Base-by-base conservation (phyloP, 768 basidiomycete genomes). In the Crassisporium funariophilum region DNA sequence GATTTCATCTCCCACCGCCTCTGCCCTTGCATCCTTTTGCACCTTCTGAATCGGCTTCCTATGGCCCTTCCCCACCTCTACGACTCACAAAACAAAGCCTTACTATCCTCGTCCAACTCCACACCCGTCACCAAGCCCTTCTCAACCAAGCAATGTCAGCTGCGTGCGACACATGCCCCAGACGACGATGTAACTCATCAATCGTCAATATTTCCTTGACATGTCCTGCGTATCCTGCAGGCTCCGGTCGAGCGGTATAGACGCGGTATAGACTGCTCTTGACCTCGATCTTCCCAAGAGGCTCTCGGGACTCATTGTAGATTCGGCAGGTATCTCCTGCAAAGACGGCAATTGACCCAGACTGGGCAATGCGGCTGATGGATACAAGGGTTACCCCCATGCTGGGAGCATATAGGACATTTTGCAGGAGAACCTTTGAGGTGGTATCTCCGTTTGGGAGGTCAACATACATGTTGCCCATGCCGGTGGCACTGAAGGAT, bases 1-100 rank as follows among this genome's bases (percentile, higher is more conserved):
- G 15, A 52, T 23, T 34, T 52, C 51, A 13, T 20, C 42, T 6
- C 51, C 46, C 20, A 52, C 12, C 6, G 20, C 42, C 25, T 2
- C 22, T 19, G 42, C 51, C 27, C 27, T 29, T 29, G 7, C 27
- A 29, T 13, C 27, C 7, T 13, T 29, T 29, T 13, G 7, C 27
- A 29, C 63, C 36, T 65, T 64, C 10, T 52, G 31, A 23, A 69
- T 47, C 0, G 69, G 58, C 39, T 68, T 66, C 0, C 59, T 29
- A 29, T 25, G 25, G 19, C 27, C 27, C 13, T 29, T 29, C 27
- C 13, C 27, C 27, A 29, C 13, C 13, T 13, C 7, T 13, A 29
- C 8, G 27, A 33, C 12, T 29, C 13, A 13, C 27, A 29, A 13
- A 29, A 7, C 13, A 7, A 7, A 29, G 27, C 8, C 13, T 29